Base-by-base conservation (phyloP, 2,329 filamentous ascomycete species). In the Sclerotinia glacialis region DNA sequence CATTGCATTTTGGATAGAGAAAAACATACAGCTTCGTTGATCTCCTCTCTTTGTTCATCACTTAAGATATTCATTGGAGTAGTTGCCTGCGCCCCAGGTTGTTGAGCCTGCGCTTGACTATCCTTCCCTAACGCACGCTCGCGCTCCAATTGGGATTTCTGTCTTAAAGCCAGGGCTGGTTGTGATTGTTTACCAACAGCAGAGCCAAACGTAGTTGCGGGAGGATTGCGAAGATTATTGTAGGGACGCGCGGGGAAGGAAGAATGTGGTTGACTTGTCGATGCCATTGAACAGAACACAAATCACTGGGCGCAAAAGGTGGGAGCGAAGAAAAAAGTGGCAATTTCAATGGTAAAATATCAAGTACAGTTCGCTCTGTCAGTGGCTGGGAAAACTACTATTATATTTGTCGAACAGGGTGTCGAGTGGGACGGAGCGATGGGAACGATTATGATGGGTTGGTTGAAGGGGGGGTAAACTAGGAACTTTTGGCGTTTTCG, bases 1-100 rank as follows among this genome's bases (percentile, higher is more conserved):
- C 31, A 61, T 49, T 23, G 42, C 3, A 37, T 12, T 37, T 44
- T 34, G 23, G 31, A 31, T n/a, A 21, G 9, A 1, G 23, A 5
- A 18, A 50, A 56, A 83, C 89, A 76, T 85, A 96, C 92, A 70
- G 94, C 93, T 83, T 97, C 93, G 77, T 92, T 92, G 70, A 97
- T 94, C 78, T 97, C 93, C 75, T 96, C 92, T 71, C 90, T 85
- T 78, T 97, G 93, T 79, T 97, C 93, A 75, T 97, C 93, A 26
- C 87, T 89, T 72, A 98, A 77, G 77, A 85, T 69, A 26, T 70
- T 71, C 42, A 74, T 31, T 21, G 71, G 64, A 62, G 71, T 72
- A 37, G 69, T 58, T 5, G 67, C 42, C n/a, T 67, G 70, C 11
- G 67, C 62, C 31, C 49, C 67, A 40, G 68, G 65, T 31, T 47